A percentile compares a stretch with the other conserved stretches of the same genome.
These are phyloP conservation scores for Pythium periplocum DNA, from an alignment of 352 stramenopile genomes.

Conservation along the genomic window DNA sequence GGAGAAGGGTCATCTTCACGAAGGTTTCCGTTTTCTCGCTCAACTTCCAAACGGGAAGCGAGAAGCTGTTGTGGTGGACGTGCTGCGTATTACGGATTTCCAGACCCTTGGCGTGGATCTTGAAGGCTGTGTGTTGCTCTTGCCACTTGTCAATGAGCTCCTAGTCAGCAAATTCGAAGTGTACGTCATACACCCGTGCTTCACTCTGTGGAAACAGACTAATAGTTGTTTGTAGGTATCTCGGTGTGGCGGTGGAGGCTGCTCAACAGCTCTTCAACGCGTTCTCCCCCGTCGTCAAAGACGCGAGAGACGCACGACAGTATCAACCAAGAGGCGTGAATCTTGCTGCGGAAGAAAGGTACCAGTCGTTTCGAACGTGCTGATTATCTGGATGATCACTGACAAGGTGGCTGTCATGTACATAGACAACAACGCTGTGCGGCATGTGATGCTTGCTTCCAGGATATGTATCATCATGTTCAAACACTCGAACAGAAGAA, in stretches of 20 bases:
- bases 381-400: constrained; percentile 3
- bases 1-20: constrained; percentile 64
- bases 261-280: constrained; percentile 63
- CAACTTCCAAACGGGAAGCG: constrained; percentile 64
- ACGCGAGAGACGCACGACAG: constrained; percentile 40
- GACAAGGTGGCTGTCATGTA: neutral
- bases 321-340: constrained; percentile 57
- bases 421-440: constrained; percentile 49
- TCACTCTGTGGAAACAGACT: too few species aligned
- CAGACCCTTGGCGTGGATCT: constrained; percentile 60
- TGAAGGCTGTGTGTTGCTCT: constrained; percentile 63
- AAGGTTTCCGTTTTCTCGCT: constrained; percentile 58
- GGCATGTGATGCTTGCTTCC: constrained; percentile 57
- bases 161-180: constrained; percentile 61
- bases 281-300: constrained; percentile 73
- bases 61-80: constrained; percentile 66
- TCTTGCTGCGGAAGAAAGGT: constrained; percentile 72
- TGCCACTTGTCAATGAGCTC: constrained; percentile 72
- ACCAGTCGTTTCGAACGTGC: neutral
- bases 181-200: constrained; percentile 19
- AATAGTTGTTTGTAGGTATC: constrained; percentile 29
- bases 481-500: constrained; percentile 24
- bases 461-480: constrained; percentile 54
- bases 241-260: constrained; percentile 46
- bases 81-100: constrained; percentile 62